Percentiles rank a stretch among this genome's conserved stretches.
phyloP scores from a whole-genome alignment of 495 filamentous ascomycete genomes.

The Penicillium salamii region DNA sequence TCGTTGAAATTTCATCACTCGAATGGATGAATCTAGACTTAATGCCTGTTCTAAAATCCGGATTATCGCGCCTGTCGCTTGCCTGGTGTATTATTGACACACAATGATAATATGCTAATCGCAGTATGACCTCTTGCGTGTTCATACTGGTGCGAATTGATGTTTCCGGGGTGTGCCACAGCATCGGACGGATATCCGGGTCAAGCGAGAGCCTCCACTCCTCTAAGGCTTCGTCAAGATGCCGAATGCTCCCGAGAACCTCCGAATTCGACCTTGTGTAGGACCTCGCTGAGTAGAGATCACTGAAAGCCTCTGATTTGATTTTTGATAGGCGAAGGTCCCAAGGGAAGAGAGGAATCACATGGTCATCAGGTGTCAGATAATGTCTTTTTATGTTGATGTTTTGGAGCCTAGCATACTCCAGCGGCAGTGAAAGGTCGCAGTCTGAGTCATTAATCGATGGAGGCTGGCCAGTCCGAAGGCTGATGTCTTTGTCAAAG shows the following conservation, averaged over 20 bases:
- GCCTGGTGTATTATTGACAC: constrained; percentile 38
- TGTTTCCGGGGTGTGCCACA: constrained; percentile 8
- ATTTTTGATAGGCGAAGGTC: constrained; percentile 35
- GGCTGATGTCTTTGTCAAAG: constrained; percentile 38
- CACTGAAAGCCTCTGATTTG: constrained; percentile 36
- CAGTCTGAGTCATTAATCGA: constrained; percentile 35
- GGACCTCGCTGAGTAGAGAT: too few species aligned
- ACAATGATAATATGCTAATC: constrained; percentile 38
- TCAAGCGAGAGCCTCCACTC: constrained; percentile 28
- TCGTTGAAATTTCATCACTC: constrained; percentile 10
- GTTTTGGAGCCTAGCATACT: constrained; percentile 20
- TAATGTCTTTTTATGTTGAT: constrained; percentile 3
- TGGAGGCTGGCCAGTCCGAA: constrained; percentile 40
- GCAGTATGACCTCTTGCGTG: constrained; percentile 27
- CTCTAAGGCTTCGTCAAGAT: constrained; percentile 39
- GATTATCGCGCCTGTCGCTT: too few species aligned
- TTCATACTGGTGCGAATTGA: constrained; percentile 6
- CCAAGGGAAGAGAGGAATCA: constrained; percentile 27
- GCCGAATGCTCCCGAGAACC: constrained; percentile 30
- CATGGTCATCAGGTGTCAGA: constrained; percentile 12
- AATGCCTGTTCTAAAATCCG: too few species aligned
- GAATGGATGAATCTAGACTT: constrained; percentile 14
- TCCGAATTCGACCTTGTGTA: constrained; percentile 35
- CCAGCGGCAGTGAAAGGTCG: constrained; percentile 32
- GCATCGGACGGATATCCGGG: constrained; percentile 7